Evolutionary conservation across 768 basidiomycete genomes (phyloP), one percentile per base, ranked within the genome.

Genomic region (Xerocomellus amylosporus): DNA sequence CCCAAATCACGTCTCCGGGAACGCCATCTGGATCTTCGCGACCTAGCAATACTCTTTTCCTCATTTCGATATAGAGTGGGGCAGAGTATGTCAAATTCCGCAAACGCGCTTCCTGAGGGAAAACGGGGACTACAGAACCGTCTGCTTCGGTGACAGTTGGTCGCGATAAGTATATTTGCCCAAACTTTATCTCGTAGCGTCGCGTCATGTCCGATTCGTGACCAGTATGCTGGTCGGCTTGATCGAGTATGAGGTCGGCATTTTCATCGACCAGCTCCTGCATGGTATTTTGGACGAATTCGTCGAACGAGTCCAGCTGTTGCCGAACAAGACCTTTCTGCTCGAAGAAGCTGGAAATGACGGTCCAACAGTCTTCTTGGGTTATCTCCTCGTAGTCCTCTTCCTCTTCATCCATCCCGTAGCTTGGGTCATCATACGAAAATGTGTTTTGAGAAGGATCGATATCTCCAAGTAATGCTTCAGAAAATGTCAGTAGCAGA

Each of bases 241-340:
- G 97, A 74, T 98, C 96, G 45, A 99, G 78, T 60, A 96, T 94
- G 66, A 99, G 84, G 64, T 93, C 92, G n/a, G 87, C 75, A 60
- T 92, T 92, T 75, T 99, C 97, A 70, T 98, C 97, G 20, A 99
- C 95, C 24, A 99, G 80, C 70, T 98, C 97, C 73, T 98, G 96
- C 94, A 99, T 97, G 14, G 94, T 98, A 64, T 98, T 98, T 69
- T 98, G 93, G 33, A 99, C 92, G 66, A 98, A 99, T 74, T 98
- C 96, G 70, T 99, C 94, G 73, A 96, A 99, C 12, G 92, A 95
- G 75, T 96, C 94, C 50, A 98, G 84, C 70, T 99, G 97, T 70
- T 99, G 97, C 45, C 93, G 85, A 49, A 98, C 97, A 56, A 99
- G 87, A 74, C 96, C 96, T 72, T 96, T 97, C 71, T 93, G 90